Base-by-base conservation (phyloP, 768 basidiomycete species). In the Termitomyces sp. region DNA sequence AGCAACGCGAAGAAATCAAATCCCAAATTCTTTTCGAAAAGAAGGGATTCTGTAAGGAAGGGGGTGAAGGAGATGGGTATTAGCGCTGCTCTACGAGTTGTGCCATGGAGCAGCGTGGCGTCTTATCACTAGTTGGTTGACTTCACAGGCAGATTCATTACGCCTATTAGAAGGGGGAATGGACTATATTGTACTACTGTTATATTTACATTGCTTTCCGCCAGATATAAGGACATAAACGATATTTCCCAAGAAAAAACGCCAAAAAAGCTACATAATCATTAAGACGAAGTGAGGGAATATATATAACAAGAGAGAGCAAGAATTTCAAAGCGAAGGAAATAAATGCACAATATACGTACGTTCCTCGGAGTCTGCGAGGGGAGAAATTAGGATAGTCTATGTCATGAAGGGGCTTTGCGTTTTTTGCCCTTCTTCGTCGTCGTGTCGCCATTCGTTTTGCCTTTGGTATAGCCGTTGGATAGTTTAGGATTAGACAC, bases 41-140 rank as follows among this genome's bases (percentile, higher is more conserved):
- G 70, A 85, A 87, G 63, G 96, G 96, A 2, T 98, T 96, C 72
- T 93, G 88, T 69, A 93, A 88, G 70, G 96, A 98, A 71, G 95
- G 94, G 12, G 92, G 93, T 37, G 96, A 98, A 76, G 95, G 95
- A 8, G 96, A 98, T 71, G 93, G 93, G 12, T 98, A 98, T 72
- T 97, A 74, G 80, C 13, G 27, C 32, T 14, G 3, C n/a, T 55
- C 33, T 18, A 37, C 12, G 43, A 22, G 12, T 51, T 37, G 14
- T 30, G 14, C 36, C 36, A 16, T 49, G 20, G 34, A 36, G 49
- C 26, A 36, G 49, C 48, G 2, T 45, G 43, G 37, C 27, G 32
- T 53, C 44, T 10, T 44, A 4, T 48, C 9, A 10, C 26, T 42
- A 27, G 39, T 40, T 36, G 58, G 37, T 53, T 10, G 45, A 49